Evolutionary conservation across 148 eudicot genomes (phyloP), one percentile per base, ranked within the genome.

Genomic region (Vaccinium macrocarpon): DNA sequence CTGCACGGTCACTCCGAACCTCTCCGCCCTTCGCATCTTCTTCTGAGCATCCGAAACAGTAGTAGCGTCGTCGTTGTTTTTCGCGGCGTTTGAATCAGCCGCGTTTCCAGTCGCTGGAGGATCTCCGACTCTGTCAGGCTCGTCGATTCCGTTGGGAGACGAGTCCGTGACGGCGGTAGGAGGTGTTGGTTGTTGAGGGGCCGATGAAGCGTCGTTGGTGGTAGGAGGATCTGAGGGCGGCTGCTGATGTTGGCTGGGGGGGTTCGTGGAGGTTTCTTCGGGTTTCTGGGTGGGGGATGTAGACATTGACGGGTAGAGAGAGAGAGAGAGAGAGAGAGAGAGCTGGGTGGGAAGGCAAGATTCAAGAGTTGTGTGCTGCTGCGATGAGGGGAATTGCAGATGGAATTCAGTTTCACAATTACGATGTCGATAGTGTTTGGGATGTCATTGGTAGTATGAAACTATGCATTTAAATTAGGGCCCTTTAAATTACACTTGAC

Each of bases 11-110:
- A 94, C 86, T 16, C 98, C 98, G 74, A 95, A 95, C 32, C 98
- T 86, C 86, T 95, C 98, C 19, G 98, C 98, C 19, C 98, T 84
- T 57, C 90, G 89, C 78, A 90, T 85, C 92, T 95, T 95, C 94
- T 88, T 95, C 89, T 91, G 87, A n/a, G 87, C 61, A 86, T 85
- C 90, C 27, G 89, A 79, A 21, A 84, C 88, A 3, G 88, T 19
- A 11, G 55, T 82, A 55, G 59, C 85, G 72, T 11, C 52, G 51
- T 76, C 55, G 55, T 84, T 48, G 48, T 27, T 56, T n/a, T 80
- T 83, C 50, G 78, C 81, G 8, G 88, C 76, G 38, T 84, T 79
- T n/a, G 81, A 52, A 5, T 76, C 78, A 0, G 52, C 70, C 10
- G 78, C 74, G 14, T 81, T 29, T 32, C 14, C 78, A 11, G 59